These are phyloP conservation scores for Ceratobasidium sp. DNA, from an alignment of 1,284 basidiomycete genomes.

Conservation along the genomic window DNA sequence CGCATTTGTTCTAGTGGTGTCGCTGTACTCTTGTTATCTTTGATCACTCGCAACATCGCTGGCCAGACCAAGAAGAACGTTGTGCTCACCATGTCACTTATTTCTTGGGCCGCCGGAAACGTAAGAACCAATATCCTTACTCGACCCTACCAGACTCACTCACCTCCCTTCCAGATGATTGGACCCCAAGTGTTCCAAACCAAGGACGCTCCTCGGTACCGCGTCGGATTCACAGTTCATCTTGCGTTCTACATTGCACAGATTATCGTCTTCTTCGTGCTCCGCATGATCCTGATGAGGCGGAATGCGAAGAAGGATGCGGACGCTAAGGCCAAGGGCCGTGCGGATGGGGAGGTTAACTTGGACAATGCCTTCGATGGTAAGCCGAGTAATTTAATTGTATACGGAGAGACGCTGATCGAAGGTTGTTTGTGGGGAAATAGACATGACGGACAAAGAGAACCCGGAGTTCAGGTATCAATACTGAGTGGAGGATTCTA, in stretches of 20 bases:
- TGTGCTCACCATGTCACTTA: slow-evolving; percentile 46
- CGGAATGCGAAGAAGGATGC: slow-evolving; percentile 44
- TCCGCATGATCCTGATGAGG: slow-evolving; percentile 46
- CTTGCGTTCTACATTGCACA: slow-evolving; percentile 41
- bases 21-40: slow-evolving; percentile 47
- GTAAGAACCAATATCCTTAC: slow-evolving; percentile 2
- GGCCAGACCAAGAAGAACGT: slow-evolving; percentile 47
- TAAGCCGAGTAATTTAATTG: slow-evolving; percentile 4
- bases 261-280: slow-evolving; percentile 48
- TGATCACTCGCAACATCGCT: slow-evolving; percentile 50
- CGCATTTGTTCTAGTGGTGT: slow-evolving; percentile 42
- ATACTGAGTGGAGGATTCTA: slow-evolving; percentile 15
- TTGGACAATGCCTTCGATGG: slow-evolving; percentile 41
- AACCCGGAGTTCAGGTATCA: slow-evolving; percentile 47
- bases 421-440: not conserved
- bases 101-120: slow-evolving; percentile 45
- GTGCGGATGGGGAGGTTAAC: slow-evolving; percentile 33
- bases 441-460: slow-evolving; percentile 48
- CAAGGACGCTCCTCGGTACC: slow-evolving; percentile 49
- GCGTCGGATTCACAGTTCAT: slow-evolving; percentile 47
- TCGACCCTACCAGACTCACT: not conserved
- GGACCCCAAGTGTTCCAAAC: slow-evolving; percentile 50
- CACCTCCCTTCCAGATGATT: slow-evolving; percentile 40
- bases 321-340: slow-evolving; percentile 40
- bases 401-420: not conserved